A percentile compares a stretch with the other conserved stretches of the same genome.
phyloP scores from a whole-genome alignment of 2,329 filamentous ascomycete genomes.

The Emmonsiellopsis sp. region DNA sequence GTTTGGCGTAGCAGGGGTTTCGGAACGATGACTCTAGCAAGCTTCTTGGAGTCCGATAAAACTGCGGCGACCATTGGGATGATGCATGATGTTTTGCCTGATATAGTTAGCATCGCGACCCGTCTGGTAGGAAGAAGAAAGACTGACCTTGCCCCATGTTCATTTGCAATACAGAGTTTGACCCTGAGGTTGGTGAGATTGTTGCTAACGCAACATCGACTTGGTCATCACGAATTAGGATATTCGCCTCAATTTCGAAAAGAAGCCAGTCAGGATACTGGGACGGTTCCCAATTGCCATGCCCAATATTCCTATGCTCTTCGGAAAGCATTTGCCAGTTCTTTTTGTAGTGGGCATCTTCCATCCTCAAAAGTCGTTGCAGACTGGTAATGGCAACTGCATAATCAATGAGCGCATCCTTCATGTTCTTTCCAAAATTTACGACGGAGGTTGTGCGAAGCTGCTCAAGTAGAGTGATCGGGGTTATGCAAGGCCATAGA shows the following conservation, averaged over 20 bases:
- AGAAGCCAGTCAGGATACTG: constrained; percentile 54
- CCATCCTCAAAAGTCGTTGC: constrained; percentile 21
- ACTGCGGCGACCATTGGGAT: constrained; percentile 52
- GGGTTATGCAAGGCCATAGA: constrained; percentile 12
- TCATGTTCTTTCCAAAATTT: constrained; percentile 10
- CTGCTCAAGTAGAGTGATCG: constrained; percentile 16
- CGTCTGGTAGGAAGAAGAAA: no score
- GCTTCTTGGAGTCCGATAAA: constrained; percentile 40
- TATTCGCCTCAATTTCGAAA: constrained; percentile 55
- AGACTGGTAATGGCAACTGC: constrained; percentile 19
- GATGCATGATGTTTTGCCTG: constrained; percentile 56
- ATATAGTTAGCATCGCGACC: no score
- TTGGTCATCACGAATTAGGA: constrained; percentile 54
- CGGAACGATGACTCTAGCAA: constrained; percentile 50
- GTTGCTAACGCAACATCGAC: constrained; percentile 54
- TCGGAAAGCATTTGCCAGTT: constrained; percentile 17
- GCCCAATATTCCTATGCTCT: constrained; percentile 41
- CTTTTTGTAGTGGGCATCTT: constrained; percentile 2
- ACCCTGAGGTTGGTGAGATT: constrained; percentile 41
- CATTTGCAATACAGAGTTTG: constrained; percentile 55
- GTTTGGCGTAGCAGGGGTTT: constrained; percentile 56
- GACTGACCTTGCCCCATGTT: constrained; percentile 55
- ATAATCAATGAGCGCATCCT: constrained; percentile 15
- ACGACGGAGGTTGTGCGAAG: constrained; percentile 12
- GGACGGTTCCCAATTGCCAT: constrained; percentile 48